Evolutionary conservation across 2,329 filamentous ascomycete species (phyloP).

Genomic region (Stemphylium lycopersici): DNA sequence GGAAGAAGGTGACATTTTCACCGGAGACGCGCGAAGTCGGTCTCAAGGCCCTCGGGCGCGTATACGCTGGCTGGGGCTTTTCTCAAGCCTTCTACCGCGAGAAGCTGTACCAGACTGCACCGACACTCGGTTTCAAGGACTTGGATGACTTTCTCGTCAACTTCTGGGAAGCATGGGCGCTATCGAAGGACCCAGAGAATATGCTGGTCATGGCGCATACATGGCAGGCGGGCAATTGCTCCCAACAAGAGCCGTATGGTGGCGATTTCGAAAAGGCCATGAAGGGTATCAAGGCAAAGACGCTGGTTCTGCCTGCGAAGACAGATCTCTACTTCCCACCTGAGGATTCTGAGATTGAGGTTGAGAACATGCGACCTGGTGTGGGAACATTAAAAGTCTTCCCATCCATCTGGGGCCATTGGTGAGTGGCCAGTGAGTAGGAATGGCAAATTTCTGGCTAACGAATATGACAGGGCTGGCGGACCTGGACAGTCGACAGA

Average conservation of each 20-base stretch:
- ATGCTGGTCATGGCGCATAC: conserved; percentile 76
- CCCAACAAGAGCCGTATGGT: conserved; percentile 70
- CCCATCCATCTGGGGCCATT: conserved; percentile 69
- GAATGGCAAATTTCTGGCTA: conserved; percentile 2
- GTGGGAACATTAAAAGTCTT: conserved; percentile 61
- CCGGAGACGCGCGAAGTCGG: conserved; percentile 61
- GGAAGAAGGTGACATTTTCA: conserved; percentile 54
- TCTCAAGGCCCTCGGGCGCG: conserved; percentile 73
- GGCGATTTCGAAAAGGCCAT: conserved; percentile 67
- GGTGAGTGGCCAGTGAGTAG: conserved; percentile 48
- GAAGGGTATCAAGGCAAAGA: conserved; percentile 73
- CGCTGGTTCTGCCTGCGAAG: conserved; percentile 71
- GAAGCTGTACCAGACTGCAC: conserved; percentile 66
- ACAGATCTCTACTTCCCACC: conserved; percentile 85
- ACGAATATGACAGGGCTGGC: conserved; percentile 60
- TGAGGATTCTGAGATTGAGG: conserved; percentile 78
- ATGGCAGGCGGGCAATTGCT: conserved; percentile 77
- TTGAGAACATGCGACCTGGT: conserved; percentile 65
- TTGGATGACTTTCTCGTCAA: conserved; percentile 76
- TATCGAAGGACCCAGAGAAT: conserved; percentile 77
- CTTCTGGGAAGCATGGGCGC: conserved; percentile 79
- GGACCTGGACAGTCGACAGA: conserved; percentile 74
- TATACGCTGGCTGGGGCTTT: conserved; percentile 83
- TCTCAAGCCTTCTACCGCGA: conserved; percentile 79
- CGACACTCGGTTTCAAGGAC: conserved; percentile 65